Percentiles rank a stretch among this genome's conserved stretches.
These are phyloP conservation scores for Claviceps fusiformis DNA, from an alignment of 2,329 filamentous ascomycete species.

Conservation along the genomic window DNA sequence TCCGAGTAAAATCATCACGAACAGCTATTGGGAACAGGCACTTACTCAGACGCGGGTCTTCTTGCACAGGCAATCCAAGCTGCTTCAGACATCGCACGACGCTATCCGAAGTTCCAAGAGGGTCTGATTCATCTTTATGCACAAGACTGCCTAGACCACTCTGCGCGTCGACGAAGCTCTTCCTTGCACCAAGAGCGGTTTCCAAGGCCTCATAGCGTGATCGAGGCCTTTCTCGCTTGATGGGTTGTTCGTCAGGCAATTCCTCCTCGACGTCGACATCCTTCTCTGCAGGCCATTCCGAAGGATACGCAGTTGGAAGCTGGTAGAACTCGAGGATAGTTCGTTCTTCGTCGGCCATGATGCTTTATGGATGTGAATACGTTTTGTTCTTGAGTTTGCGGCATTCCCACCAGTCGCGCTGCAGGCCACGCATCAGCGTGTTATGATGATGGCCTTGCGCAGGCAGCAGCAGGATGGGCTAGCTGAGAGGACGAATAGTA, in stretches of 20 bases:
- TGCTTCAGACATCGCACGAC: slow-evolving; percentile 69
- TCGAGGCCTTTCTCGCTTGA: slow-evolving; percentile 45
- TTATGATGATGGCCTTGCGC: not conserved
- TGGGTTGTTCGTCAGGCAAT: slow-evolving; percentile 42
- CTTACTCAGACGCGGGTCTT: slow-evolving; percentile 64
- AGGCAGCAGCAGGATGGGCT: not conserved
- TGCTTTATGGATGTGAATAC: slow-evolving; percentile 6
- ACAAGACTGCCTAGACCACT: slow-evolving; percentile 58
- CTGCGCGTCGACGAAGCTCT: slow-evolving; percentile 27
- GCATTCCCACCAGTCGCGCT: slow-evolving; percentile 2
- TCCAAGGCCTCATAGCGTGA: slow-evolving; percentile 79
- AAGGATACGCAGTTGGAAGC: slow-evolving; percentile 62
- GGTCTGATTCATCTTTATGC: slow-evolving; percentile 85
- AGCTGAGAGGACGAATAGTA: not conserved
- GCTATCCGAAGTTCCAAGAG: slow-evolving; percentile 75
- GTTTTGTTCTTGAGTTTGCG: not conserved
- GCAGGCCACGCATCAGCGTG: not conserved
- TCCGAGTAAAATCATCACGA: slow-evolving; percentile 1
- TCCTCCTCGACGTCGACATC: slow-evolving; percentile 55
- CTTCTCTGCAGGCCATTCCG: slow-evolving; percentile 76
- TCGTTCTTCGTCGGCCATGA: slow-evolving; percentile 58
- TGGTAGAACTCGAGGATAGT: slow-evolving; percentile 83
- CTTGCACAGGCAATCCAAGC: slow-evolving; percentile 67
- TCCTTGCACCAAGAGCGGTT: slow-evolving; percentile 53
- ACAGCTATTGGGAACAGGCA: not conserved